Percentiles rank a stretch among this genome's conserved stretches.
Conservation (phyloP, 306 rosid genomes). For the Sophora flavescens region DNA sequence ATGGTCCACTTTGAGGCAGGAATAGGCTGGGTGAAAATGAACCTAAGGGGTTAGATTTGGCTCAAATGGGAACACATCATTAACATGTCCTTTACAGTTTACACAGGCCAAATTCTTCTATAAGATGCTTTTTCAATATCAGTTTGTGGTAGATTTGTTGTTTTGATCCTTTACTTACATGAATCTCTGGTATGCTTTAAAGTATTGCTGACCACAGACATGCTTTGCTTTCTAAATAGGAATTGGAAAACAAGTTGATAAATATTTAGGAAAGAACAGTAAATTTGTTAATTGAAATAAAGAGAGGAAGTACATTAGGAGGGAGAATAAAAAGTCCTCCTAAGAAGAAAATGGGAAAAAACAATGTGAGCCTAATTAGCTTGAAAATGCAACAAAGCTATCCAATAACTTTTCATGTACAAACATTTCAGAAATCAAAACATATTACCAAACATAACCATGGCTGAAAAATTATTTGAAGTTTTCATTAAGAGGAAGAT, state of each 20-base stretch:
- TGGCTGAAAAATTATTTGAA: no score
- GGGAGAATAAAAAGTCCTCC: background rate
- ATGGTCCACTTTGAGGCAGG: background rate
- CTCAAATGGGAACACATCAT: background rate
- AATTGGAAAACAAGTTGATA: background rate
- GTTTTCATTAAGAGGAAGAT: no score
- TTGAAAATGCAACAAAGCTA: no score
- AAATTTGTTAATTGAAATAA: background rate
- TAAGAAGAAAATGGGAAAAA: background rate
- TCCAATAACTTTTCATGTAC: no score
- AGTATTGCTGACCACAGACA: background rate
- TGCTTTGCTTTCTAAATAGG: background rate
- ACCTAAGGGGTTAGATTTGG: background rate
- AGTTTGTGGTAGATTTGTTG: background rate
- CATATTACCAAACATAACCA: no score
- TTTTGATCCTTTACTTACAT: background rate
- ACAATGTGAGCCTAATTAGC: no score
- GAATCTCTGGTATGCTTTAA: slow-evolving; percentile 7
- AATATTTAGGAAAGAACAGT: background rate
- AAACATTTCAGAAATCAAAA: no score
- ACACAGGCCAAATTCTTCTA: background rate
- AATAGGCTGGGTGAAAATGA: background rate
- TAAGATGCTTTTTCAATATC: background rate
- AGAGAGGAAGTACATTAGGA: background rate
- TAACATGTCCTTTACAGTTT: background rate